These are phyloP conservation scores for Nakazawaea laoshanensis DNA, from an alignment of 805 yeast genomes.

Conservation along the genomic window DNA sequence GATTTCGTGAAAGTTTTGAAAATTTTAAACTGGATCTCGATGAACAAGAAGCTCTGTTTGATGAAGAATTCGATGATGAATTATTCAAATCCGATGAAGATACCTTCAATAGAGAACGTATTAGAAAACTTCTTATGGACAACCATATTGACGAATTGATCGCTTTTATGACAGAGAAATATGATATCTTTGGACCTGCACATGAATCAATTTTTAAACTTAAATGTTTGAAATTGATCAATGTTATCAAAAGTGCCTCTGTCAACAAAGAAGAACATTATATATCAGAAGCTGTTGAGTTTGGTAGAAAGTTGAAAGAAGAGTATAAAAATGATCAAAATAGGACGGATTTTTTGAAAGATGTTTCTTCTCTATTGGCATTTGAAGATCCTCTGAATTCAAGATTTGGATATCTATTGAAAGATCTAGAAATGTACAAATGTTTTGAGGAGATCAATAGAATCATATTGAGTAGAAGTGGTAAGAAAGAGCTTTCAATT, in stretches of 20 bases:
- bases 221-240: constrained; percentile 33
- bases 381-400: constrained; percentile 37
- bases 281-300: constrained; percentile 26
- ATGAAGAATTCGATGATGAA: not conserved
- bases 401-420: constrained; percentile 26
- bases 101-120: constrained; percentile 26
- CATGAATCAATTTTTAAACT: constrained; percentile 30
- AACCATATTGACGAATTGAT: constrained; percentile 38
- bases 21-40: constrained; percentile 41
- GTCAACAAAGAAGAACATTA: constrained; percentile 6
- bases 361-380: constrained; percentile 43
- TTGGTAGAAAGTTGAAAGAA: constrained; percentile 28
- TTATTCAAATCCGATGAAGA: constrained; percentile 11
- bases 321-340: constrained; percentile 22
- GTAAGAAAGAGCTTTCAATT: constrained; percentile 33
- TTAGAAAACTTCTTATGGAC: constrained; percentile 30
- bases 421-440: constrained; percentile 25
- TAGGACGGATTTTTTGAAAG: constrained; percentile 30
- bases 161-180: constrained; percentile 25
- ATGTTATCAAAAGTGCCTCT: constrained; percentile 23
- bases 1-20: constrained; percentile 44
- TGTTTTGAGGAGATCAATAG: constrained; percentile 34
- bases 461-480: constrained; percentile 27
- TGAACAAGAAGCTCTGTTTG: constrained; percentile 18
- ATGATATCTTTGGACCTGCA: constrained; percentile 23